Evolutionary conservation across 805 yeast genomes (phyloP).

Genomic region (Hanseniaspora thailandica): DNA sequence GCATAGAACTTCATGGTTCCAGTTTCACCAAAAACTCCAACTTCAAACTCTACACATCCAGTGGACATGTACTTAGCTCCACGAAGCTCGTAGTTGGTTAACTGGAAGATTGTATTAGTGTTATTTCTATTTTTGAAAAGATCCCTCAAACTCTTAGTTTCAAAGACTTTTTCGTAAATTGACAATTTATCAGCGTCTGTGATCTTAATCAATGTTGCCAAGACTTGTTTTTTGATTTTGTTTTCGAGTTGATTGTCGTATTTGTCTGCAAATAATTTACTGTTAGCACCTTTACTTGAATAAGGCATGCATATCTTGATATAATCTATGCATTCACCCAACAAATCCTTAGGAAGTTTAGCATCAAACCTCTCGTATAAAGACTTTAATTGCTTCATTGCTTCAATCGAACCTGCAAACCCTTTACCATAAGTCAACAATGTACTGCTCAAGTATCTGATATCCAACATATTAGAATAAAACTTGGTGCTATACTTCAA

Average conservation of each 20-base stretch:
- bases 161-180: neutral
- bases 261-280: neutral
- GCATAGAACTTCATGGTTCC: neutral
- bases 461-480: neutral
- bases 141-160: neutral
- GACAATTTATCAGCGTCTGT: neutral
- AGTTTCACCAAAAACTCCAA: neutral
- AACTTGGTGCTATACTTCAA: neutral
- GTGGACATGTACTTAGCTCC: neutral
- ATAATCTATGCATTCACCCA: neutral
- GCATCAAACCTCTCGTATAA: neutral
- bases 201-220: neutral
- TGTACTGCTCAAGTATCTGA: neutral
- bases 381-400: neutral
- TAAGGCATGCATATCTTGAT: slow-evolving; percentile 8
- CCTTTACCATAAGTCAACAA: neutral
- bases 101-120: neutral
- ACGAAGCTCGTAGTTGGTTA: neutral
- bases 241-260: neutral
- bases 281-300: neutral
- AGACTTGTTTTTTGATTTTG: neutral
- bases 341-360: neutral
- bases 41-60: neutral
- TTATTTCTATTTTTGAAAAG: neutral
- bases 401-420: neutral